These are phyloP conservation scores for Starmerella stellata DNA, from an alignment of 805 yeast species.

Conservation along the genomic window DNA sequence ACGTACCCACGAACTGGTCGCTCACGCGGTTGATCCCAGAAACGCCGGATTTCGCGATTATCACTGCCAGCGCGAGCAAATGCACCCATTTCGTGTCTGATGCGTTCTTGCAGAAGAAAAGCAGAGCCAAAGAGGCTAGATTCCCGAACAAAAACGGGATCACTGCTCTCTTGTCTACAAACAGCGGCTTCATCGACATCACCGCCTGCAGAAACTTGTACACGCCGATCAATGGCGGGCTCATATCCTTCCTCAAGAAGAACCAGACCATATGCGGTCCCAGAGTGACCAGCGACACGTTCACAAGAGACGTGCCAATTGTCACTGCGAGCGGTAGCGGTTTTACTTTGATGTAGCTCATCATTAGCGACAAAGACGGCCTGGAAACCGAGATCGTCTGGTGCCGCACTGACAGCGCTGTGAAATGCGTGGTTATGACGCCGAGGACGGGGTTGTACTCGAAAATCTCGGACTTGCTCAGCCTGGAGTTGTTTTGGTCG, in stretches of 20 bases:
- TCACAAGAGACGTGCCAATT: slow-evolving; percentile 13
- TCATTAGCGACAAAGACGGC: slow-evolving; percentile 11
- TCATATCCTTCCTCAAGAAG: slow-evolving; percentile 7
- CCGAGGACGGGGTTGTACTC: slow-evolving; percentile 10
- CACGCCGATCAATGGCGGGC: slow-evolving; percentile 6
- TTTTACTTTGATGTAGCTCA: slow-evolving; percentile 11
- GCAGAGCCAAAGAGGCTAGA: background rate
- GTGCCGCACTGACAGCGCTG: background rate
- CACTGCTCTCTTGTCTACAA: slow-evolving; percentile 4
- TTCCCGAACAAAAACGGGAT: slow-evolving; percentile 3
- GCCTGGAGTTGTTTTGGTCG: background rate
- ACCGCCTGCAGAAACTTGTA: slow-evolving; percentile 12
- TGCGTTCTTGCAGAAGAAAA: background rate
- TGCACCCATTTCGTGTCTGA: slow-evolving; percentile 1
- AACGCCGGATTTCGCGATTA: slow-evolving; percentile 12
- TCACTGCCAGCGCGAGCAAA: slow-evolving; percentile 6
- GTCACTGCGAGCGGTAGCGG: slow-evolving; percentile 16
- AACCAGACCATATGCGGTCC: slow-evolving; percentile 16
- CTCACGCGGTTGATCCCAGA: slow-evolving; percentile 8
- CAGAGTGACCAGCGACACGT: slow-evolving; percentile 11
- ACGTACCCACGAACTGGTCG: slow-evolving; percentile 8
- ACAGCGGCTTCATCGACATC: slow-evolving; percentile 7
- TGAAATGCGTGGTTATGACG: slow-evolving; percentile 9
- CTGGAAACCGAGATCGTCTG: background rate
- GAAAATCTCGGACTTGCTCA: background rate